These are phyloP conservation scores for Metschnikowia lachancei DNA, from an alignment of 805 yeast genomes.

Conservation along the genomic window DNA sequence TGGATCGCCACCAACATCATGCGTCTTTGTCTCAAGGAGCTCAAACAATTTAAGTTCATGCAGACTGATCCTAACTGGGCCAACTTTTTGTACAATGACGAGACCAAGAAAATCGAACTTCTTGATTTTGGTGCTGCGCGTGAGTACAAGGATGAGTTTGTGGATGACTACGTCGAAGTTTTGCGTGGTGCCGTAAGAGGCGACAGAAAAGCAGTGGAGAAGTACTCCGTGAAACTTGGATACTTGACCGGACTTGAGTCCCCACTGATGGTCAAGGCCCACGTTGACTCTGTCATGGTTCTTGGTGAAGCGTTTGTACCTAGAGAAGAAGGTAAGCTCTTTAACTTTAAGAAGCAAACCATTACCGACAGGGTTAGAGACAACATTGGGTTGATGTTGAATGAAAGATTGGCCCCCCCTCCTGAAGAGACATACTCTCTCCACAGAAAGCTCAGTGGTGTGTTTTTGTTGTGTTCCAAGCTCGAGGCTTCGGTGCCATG, in stretches of 20 bases:
- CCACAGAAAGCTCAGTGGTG: slow-evolving; percentile 93
- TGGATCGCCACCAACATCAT: slow-evolving; percentile 83
- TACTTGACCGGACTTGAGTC: slow-evolving; percentile 91
- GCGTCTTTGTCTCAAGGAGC: slow-evolving; percentile 83
- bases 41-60: slow-evolving; percentile 84
- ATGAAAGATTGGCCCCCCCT: slow-evolving; percentile 91
- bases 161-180: slow-evolving; percentile 63
- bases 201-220: slow-evolving; percentile 62
- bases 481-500: slow-evolving; percentile 82
- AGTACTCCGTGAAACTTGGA: slow-evolving; percentile 71
- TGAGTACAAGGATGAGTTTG: slow-evolving; percentile 66
- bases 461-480: slow-evolving; percentile 83
- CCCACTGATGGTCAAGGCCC: slow-evolving; percentile 84
- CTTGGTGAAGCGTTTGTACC: slow-evolving; percentile 89
- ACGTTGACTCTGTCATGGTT: slow-evolving; percentile 83
- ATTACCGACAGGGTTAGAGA: slow-evolving; percentile 90
- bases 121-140: slow-evolving; percentile 96
- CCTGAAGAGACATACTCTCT: slow-evolving; percentile 98
- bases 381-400: slow-evolving; percentile 84
- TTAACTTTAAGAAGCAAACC: slow-evolving; percentile 79
- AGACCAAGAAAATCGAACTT: slow-evolving; percentile 73
- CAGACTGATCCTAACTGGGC: slow-evolving; percentile 99
- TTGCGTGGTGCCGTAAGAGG: slow-evolving; percentile 70
- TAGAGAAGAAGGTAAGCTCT: slow-evolving; percentile 48
- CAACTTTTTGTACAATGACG: slow-evolving; percentile 77